Base-by-base conservation (phyloP, 805 yeast genomes). In the Yarrowia deformans region DNA sequence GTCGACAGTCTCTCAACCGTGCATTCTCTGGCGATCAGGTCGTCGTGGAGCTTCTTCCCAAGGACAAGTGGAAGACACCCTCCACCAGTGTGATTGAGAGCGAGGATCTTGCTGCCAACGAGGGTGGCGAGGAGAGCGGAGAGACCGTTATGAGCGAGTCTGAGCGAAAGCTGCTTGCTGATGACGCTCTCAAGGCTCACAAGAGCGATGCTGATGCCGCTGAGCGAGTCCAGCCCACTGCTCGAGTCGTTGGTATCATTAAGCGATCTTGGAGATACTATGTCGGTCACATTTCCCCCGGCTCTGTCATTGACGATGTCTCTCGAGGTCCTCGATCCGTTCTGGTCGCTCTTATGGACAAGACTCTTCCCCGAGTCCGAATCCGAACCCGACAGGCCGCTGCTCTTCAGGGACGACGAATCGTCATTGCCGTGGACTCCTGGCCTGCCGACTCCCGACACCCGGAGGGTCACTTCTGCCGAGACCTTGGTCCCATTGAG, bases 211-310 rank as follows among this genome's bases (percentile, higher is more conserved):
- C 34, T 3, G 60, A 73, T 37, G 82, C 80, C 3, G 84, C 80
- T 18, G 78, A 77, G 29, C 84, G 84, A 72, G 77, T 89, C 29
- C 93, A 90, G 75, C 99, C 98, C n/a, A 94, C 99, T 0, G 98
- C 97, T 2, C 86, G 87, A 73, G 90, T 95, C 43, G 98, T 95
- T 13, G 96, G 97, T 37, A 85, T 95, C 34, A 81, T 88, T 50
- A 89, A 91, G 79, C 85, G 99, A 79, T 91, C 94, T 71, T 95
- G 99, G 99, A 86, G 99, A 77, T 88, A 88, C 72, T 95, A 93
- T 76, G 99, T 95, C 46, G 99, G 99, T 14, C 97, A 93, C 78
- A 84, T 95, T 71, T 89, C 94, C 1, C 89, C 92, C 52, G 84
- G 88, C 45, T 88, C 97, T 1, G 89, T 90, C 1, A 78, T 82